Conservation (phyloP, 306 rosid species). For the Cyclanthera cordifolia region DNA sequence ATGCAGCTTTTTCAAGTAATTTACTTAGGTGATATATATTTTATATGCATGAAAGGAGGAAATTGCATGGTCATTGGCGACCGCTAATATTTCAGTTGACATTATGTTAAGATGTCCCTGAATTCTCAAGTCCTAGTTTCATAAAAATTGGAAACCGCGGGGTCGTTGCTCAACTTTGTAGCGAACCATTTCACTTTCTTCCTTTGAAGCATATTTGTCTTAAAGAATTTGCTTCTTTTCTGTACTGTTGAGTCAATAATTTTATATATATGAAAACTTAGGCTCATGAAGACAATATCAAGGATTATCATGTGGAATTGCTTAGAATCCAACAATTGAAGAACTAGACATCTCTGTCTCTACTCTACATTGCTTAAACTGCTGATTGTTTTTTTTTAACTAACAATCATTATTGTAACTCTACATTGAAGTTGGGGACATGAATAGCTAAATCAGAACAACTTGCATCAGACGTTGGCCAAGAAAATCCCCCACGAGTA, state of each 20-base stretch:
- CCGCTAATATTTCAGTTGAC: neutral
- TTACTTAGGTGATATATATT: neutral
- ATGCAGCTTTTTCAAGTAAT: neutral
- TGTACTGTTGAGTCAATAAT: neutral
- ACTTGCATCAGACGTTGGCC: neutral
- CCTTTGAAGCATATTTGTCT: neutral
- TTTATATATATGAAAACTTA: neutral
- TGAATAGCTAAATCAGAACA: neutral
- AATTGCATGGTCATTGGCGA: neutral
- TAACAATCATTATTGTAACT: neutral
- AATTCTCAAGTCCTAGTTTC: neutral
- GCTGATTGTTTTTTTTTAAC: neutral
- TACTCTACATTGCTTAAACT: neutral
- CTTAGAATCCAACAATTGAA: neutral
- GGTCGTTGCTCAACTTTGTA: neutral
- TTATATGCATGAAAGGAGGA: neutral
- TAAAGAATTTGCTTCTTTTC: neutral
- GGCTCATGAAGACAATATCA: neutral
- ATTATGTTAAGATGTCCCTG: neutral
- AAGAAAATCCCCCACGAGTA: neutral
- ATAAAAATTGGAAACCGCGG: neutral
- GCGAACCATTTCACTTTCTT: neutral
- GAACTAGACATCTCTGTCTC: neutral
- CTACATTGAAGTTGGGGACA: neutral
- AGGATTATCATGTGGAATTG: neutral